Evolutionary conservation across 768 basidiomycete genomes (phyloP).

Genomic region (Boletus rubescentipes): DNA sequence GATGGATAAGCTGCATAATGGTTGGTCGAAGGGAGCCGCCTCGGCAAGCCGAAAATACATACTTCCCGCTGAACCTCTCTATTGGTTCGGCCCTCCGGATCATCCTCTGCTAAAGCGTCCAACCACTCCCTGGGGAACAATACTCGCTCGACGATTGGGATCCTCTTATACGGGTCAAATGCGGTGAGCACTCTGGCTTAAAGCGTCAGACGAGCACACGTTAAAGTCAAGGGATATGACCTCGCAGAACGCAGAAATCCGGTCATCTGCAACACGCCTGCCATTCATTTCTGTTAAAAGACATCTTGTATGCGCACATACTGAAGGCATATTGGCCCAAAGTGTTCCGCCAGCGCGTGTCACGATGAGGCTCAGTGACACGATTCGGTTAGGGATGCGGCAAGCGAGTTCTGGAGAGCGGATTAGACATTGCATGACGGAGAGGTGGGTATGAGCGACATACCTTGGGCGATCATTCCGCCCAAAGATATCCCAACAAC

Average conservation of each 20-base stretch:
- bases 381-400: conserved; percentile 64
- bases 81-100: conserved; percentile 62
- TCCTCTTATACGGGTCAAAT: conserved; percentile 45
- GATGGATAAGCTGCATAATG: conserved; percentile 42
- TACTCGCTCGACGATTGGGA: conserved; percentile 53
- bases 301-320: conserved; percentile 31
- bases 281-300: background rate
- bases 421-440: background rate
- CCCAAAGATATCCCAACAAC: conserved; percentile 76
- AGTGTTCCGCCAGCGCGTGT: conserved; percentile 64
- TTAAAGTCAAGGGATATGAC: conserved; percentile 19
- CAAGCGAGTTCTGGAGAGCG: conserved; percentile 57
- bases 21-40: too few relatives aligned
- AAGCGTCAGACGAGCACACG: conserved; percentile 6
- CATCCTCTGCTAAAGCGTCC: conserved; percentile 47
- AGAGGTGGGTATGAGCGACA: background rate
- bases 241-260: conserved; percentile 38
- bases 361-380: conserved; percentile 63
- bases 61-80: conserved; percentile 59
- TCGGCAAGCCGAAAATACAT: conserved; percentile 3
- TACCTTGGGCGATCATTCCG: conserved; percentile 84
- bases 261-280: conserved; percentile 35
- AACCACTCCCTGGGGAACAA: conserved; percentile 66
- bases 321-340: conserved; percentile 65
- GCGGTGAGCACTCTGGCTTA: conserved; percentile 34